phyloP scores from a whole-genome alignment of 2,329 filamentous ascomycete genomes.

The Colletotrichum musicola region DNA sequence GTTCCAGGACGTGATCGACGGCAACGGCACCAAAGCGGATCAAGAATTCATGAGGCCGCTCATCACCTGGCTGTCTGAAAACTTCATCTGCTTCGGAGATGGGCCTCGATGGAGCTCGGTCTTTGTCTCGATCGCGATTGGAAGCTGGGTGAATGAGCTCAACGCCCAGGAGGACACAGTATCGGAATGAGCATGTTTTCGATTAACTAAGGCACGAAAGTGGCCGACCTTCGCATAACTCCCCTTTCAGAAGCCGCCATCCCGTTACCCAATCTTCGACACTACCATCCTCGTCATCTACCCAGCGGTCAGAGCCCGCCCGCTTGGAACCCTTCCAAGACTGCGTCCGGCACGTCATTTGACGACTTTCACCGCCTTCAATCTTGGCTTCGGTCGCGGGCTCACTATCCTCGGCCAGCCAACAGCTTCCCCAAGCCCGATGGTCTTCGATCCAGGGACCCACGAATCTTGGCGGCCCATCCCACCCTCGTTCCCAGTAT shows the following conservation, averaged over 20 bases:
- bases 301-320: too few relatives aligned
- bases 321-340: too few relatives aligned
- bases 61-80: conserved; percentile 11
- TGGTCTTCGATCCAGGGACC: conserved; percentile 12
- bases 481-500: conserved; percentile 13
- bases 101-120: conserved; percentile 34
- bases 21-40: conserved; percentile 6
- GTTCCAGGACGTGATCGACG: conserved; percentile 24
- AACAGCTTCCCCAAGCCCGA: neutral
- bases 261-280: too few relatives aligned
- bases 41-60: conserved; percentile 8
- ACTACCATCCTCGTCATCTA: too few relatives aligned
- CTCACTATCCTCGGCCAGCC: neutral
- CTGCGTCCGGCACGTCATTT: too few relatives aligned
- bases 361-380: too few relatives aligned
- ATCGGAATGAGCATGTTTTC: neutral
- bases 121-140: conserved; percentile 21
- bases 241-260: too few relatives aligned
- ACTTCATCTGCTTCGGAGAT: conserved; percentile 34
- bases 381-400: neutral
- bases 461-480: neutral
- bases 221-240: too few relatives aligned
- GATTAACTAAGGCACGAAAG: too few relatives aligned
- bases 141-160: conserved; percentile 26
- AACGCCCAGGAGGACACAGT: neutral